Percentiles rank a stretch among this genome's conserved stretches.
phyloP scores from a whole-genome alignment of 129 eudicot species.

The Flaveria linearis region DNA sequence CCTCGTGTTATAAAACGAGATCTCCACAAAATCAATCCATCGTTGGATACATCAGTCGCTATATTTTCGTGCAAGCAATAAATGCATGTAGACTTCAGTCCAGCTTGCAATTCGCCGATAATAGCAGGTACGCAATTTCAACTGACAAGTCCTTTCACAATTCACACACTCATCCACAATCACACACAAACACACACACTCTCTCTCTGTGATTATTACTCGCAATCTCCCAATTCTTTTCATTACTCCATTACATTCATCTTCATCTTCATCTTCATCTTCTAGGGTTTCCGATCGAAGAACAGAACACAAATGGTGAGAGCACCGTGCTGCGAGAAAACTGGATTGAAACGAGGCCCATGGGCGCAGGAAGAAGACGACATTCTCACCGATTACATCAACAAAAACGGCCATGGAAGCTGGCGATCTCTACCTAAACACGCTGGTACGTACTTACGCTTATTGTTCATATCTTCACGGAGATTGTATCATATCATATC shows the following conservation, averaged over 20 bases:
- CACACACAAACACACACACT: background rate
- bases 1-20: background rate
- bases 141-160: conserved; percentile 28
- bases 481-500: background rate
- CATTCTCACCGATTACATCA: conserved; percentile 50
- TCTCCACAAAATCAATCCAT: conserved; percentile 21
- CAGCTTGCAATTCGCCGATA: conserved; percentile 43
- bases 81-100: conserved; percentile 29
- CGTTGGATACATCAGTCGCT: conserved; percentile 21
- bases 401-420: conserved; percentile 72
- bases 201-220: conserved; percentile 16
- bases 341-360: conserved; percentile 78
- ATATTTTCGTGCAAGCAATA: conserved; percentile 15
- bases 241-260: no score
- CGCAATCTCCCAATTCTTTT: background rate
- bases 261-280: background rate
- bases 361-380: conserved; percentile 90
- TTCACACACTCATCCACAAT: conserved; percentile 16
- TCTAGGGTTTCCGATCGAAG: conserved; percentile 4
- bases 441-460: conserved; percentile 51
- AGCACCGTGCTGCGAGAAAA: conserved; percentile 77
- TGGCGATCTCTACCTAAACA: conserved; percentile 91
- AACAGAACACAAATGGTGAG: conserved; percentile 52
- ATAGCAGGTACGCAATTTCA: conserved; percentile 1
- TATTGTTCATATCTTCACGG: no score